Evolutionary conservation across 768 basidiomycete genomes (phyloP).

Genomic region (Leccinum uliginosum): DNA sequence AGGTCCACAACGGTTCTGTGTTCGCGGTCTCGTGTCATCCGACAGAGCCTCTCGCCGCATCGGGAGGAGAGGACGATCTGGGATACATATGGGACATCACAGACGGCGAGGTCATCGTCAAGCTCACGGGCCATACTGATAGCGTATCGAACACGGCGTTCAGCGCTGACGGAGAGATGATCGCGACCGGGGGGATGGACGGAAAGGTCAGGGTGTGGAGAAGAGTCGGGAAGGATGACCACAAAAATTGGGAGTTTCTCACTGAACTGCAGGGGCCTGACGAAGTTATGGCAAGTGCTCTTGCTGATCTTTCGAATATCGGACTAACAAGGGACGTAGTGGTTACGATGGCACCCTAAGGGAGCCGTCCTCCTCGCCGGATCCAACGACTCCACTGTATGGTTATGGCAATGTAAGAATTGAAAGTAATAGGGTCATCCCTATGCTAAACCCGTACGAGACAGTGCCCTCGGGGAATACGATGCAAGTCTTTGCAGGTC

Average conservation of each 20-base stretch:
- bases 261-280: slow-evolving; percentile 91
- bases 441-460: slow-evolving; percentile 1
- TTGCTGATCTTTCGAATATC: not conserved
- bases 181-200: slow-evolving; percentile 98
- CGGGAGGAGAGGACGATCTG: slow-evolving; percentile 93
- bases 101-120: slow-evolving; percentile 74
- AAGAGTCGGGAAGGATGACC: slow-evolving; percentile 70
- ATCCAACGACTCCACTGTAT: slow-evolving; percentile 88
- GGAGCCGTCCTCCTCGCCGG: slow-evolving; percentile 86
- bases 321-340: slow-evolving; percentile 45
- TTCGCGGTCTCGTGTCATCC: slow-evolving; percentile 87
- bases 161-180: slow-evolving; percentile 86
- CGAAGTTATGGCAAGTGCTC: slow-evolving; percentile 79
- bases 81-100: slow-evolving; percentile 92
- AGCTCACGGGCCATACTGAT: slow-evolving; percentile 89
- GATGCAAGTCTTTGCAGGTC: slow-evolving; percentile 95
- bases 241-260: slow-evolving; percentile 88
- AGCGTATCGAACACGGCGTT: slow-evolving; percentile 79
- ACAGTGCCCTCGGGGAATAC: slow-evolving; percentile 91
- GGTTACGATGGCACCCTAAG: slow-evolving; percentile 95
- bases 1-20: slow-evolving; percentile 68
- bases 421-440: not conserved
- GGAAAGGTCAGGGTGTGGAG: slow-evolving; percentile 91
- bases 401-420: slow-evolving; percentile 94
- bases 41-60: slow-evolving; percentile 70